Percentiles rank a stretch among this genome's conserved stretches.
phyloP scores from a whole-genome alignment of 2,329 filamentous ascomycete species.

The Sporothrix phasma region DNA sequence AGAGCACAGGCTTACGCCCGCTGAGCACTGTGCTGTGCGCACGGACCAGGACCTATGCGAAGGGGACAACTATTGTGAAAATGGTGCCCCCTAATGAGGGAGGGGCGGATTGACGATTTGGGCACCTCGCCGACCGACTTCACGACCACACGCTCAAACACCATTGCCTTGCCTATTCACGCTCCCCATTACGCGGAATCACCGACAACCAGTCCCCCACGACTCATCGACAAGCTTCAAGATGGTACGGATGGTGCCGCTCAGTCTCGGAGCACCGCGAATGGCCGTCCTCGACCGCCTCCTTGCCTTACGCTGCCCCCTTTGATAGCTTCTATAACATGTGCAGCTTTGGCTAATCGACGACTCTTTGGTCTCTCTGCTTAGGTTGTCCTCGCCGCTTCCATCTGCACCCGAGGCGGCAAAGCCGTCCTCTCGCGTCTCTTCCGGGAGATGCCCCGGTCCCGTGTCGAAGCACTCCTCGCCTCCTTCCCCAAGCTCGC shows the following conservation, averaged over 20 bases:
- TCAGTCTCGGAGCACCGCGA: neutral
- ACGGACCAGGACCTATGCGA: slow-evolving; percentile 17
- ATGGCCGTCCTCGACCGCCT: neutral
- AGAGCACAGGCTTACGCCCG: neutral
- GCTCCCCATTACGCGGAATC: neutral
- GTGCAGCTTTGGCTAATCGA: slow-evolving; percentile 5
- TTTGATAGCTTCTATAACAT: slow-evolving; percentile 2
- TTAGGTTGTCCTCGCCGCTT: slow-evolving; percentile 95
- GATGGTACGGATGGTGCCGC: slow-evolving; percentile 8
- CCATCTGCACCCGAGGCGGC: slow-evolving; percentile 95
- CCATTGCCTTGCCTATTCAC: neutral
- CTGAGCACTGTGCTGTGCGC: slow-evolving; percentile 9
- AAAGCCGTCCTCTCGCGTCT: slow-evolving; percentile 97
- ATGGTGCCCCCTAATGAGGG: slow-evolving; percentile 17
- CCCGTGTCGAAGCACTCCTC: slow-evolving; percentile 89
- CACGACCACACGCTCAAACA: slow-evolving; percentile 5
- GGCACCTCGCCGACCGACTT: slow-evolving; percentile 9
- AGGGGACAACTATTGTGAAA: slow-evolving; percentile 21
- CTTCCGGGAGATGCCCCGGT: slow-evolving; percentile 95
- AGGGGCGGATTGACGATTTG: slow-evolving; percentile 16
- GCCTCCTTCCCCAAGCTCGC: slow-evolving; percentile 97
- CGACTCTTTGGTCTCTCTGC: neutral
- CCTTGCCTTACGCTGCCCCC: neutral
- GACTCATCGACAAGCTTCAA: slow-evolving; percentile 4
- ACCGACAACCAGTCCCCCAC: neutral